A percentile compares a stretch with the other conserved stretches of the same genome.
Conservation (phyloP, 345 rosid species). For the Eucalyptus victrix region DNA sequence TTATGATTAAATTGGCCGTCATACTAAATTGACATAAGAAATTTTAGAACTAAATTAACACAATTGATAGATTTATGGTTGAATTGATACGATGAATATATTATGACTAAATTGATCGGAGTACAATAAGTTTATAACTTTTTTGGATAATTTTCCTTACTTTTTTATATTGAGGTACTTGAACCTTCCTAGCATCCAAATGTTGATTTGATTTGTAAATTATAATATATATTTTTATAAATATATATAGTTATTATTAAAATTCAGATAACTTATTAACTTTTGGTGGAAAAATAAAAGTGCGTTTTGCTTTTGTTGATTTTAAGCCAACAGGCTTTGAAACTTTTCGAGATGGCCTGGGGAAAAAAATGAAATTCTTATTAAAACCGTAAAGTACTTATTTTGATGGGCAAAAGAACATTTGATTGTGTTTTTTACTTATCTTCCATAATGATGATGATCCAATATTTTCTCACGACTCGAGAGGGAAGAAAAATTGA, state of each 20-base stretch:
- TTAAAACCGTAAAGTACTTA: neutral
- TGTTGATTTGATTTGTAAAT: neutral
- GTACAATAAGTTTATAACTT: no score
- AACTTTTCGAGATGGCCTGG: neutral
- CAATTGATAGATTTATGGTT: no score
- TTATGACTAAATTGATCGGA: accelerated
- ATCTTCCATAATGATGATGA: neutral
- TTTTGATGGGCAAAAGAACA: neutral
- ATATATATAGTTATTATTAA: neutral
- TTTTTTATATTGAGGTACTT: neutral
- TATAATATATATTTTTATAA: no score
- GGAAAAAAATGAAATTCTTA: neutral
- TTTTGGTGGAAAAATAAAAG: neutral
- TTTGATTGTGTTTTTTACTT: neutral
- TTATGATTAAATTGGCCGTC: neutral
- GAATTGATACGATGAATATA: no score
- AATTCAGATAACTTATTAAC: neutral
- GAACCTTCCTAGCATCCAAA: neutral
- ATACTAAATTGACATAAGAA: no score
- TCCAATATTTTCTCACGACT: neutral
- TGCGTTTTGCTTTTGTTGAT: neutral
- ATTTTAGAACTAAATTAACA: no score
- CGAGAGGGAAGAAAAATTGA: neutral
- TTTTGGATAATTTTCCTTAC: neutral
- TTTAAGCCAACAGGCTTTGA: neutral